Evolutionary conservation across 352 stramenopile genomes (phyloP).

Genomic region (Thalassiosira delicatula): DNA sequence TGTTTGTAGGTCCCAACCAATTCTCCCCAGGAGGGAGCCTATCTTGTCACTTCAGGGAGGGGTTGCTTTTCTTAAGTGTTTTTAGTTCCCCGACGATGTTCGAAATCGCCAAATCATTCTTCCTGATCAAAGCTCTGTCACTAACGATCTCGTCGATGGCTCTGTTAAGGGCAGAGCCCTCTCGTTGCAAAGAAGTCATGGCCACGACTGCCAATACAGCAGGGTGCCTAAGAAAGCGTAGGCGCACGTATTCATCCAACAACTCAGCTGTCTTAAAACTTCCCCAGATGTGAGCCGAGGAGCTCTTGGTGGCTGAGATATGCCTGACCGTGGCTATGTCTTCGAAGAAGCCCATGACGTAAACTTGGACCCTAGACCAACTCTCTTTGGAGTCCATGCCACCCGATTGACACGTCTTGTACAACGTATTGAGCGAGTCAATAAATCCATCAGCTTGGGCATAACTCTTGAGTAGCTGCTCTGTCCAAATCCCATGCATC

Average conservation of each 20-base stretch:
- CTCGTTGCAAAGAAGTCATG: constrained; percentile 2
- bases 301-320: not conserved
- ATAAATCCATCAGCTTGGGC: constrained; percentile 5
- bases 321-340: not conserved
- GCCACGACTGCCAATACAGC: constrained; percentile 2
- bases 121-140: not conserved
- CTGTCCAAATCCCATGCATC: no score
- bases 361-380: not conserved
- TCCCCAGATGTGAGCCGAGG: not conserved
- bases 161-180: not conserved
- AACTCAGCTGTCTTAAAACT: not conserved
- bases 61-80: constrained; percentile 7
- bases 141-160: not conserved
- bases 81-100: constrained; percentile 2
- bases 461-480: no score
- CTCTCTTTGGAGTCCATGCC: not conserved
- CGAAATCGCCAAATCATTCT: not conserved
- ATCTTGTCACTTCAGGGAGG: not conserved
- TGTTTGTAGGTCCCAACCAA: not conserved
- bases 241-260: not conserved
- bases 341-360: not conserved
- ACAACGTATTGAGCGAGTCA: not conserved
- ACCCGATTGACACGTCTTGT: not conserved
- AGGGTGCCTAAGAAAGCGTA: not conserved
- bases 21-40: not conserved